These are phyloP conservation scores for Polytrichum formosum DNA, from an alignment of 225 moss, liverwort and hornwort genomes.

Conservation along the genomic window DNA sequence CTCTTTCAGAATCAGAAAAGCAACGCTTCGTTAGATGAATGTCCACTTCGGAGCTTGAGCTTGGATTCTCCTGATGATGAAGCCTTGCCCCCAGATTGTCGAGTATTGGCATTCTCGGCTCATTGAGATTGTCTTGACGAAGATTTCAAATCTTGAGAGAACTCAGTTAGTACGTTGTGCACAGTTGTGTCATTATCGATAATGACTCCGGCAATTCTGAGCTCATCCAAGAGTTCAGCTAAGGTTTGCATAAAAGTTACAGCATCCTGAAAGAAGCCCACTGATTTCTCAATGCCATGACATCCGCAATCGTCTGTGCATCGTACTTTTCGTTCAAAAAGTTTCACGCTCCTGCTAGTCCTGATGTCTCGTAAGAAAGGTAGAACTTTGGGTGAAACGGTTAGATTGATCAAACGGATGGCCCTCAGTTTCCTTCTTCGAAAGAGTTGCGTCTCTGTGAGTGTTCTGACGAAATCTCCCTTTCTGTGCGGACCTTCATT, in stretches of 20 bases:
- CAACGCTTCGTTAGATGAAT: not conserved
- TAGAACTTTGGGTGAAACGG: not conserved
- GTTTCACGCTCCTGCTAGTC: not conserved
- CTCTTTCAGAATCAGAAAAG: not conserved
- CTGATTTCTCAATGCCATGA: not conserved
- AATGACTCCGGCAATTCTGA: not conserved
- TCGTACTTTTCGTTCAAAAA: not conserved
- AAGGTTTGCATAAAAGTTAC: not conserved
- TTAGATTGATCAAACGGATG: not conserved
- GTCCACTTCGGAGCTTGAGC: not conserved
- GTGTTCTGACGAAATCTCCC: not conserved
- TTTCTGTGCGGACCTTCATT: not conserved
- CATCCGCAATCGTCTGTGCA: not conserved
- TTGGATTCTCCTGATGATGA: not conserved
- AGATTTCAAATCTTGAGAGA: not conserved
- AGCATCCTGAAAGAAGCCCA: not conserved
- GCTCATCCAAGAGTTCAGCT: not conserved
- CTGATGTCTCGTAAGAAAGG: constrained; percentile 1
- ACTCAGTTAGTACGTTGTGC: constrained; percentile 1
- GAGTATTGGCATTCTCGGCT: not conserved
- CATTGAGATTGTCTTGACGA: not conserved
- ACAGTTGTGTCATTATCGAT: not conserved
- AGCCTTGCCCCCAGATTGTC: not conserved
- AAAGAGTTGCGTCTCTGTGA: not conserved
- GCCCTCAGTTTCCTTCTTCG: not conserved